These are phyloP conservation scores for Xylaria castorea DNA, from an alignment of 495 filamentous ascomycete species.

Conservation along the genomic window DNA sequence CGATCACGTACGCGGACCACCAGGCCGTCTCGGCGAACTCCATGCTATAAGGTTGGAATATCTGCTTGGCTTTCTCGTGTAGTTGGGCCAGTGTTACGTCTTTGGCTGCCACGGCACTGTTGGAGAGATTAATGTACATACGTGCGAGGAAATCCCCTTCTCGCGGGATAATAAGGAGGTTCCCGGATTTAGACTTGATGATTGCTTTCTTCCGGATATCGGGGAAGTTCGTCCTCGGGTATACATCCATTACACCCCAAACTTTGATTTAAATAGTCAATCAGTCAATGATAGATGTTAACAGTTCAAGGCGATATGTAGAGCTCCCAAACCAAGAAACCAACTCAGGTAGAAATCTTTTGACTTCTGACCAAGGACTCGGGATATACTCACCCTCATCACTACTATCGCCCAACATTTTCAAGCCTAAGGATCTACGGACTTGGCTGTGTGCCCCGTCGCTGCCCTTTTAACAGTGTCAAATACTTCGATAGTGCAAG, in stretches of 20 bases:
- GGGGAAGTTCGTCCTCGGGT: slow-evolving; percentile 77
- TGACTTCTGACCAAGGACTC: not conserved
- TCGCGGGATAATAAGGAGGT: slow-evolving; percentile 68
- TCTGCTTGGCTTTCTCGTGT: slow-evolving; percentile 61
- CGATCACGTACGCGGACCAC: slow-evolving; percentile 72
- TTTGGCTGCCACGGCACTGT: slow-evolving; percentile 36
- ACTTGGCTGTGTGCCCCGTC: slow-evolving; percentile 80
- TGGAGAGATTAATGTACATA: slow-evolving; percentile 66
- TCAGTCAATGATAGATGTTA: not conserved
- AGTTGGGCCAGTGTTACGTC: slow-evolving; percentile 63
- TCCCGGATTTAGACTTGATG: slow-evolving; percentile 61
- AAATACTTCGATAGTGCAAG: not conserved
- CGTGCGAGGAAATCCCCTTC: slow-evolving; percentile 67
- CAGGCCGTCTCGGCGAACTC: slow-evolving; percentile 56
- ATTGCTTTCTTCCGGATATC: slow-evolving; percentile 68
- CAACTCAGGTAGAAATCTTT: not conserved
- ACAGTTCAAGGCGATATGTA: not conserved
- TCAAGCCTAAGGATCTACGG: slow-evolving; percentile 69
- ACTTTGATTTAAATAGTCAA: slow-evolving; percentile 28
- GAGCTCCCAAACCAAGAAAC: not conserved
- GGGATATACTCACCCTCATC: slow-evolving; percentile 56
- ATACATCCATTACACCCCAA: slow-evolving; percentile 82
- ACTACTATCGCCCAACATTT: slow-evolving; percentile 76
- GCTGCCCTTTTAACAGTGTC: slow-evolving; percentile 59
- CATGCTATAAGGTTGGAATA: slow-evolving; percentile 60